phyloP scores from a whole-genome alignment of 2,329 filamentous ascomycete genomes.

The Ophiostoma ips region DNA sequence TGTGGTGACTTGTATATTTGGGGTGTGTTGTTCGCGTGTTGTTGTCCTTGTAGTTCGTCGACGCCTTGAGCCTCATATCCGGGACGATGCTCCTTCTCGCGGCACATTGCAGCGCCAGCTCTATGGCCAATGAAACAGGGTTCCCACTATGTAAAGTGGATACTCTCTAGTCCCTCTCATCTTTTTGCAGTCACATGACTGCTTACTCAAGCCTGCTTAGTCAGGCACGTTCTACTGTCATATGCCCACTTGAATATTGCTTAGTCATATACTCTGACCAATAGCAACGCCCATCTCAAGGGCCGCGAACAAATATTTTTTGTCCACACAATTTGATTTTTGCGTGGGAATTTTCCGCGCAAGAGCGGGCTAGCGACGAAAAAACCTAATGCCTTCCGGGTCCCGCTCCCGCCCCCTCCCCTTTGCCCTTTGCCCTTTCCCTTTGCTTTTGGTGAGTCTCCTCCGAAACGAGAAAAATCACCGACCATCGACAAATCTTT shows the following conservation, averaged over 20 bases:
- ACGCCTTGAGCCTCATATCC: neutral
- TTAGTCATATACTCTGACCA: constrained; percentile 3
- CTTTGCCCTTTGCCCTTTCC: neutral
- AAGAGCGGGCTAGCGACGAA: constrained; percentile 7
- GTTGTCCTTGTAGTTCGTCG: neutral
- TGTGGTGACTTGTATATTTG: neutral
- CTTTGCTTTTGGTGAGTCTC: neutral
- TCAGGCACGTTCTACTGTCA: too few relatives aligned
- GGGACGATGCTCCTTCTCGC: neutral
- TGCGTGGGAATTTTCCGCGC: constrained; percentile 9
- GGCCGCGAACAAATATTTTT: constrained; percentile 11
- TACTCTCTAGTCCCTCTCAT: neutral
- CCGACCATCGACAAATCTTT: constrained; percentile 8
- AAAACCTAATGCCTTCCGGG: constrained; percentile 11
- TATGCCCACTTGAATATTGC: neutral
- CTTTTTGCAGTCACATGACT: neutral
- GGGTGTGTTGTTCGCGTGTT: neutral
- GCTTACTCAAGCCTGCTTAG: neutral
- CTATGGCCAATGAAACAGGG: neutral
- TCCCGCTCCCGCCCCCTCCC: too few relatives aligned
- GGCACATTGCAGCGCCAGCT: neutral
- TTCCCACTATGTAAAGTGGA: neutral
- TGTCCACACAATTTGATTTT: constrained; percentile 14
- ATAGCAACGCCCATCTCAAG: neutral
- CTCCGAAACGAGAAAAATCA: constrained; percentile 5